Evolutionary conservation across 2,329 filamentous ascomycete genomes (phyloP), one percentile per base, ranked within the genome.

Genomic region (Rhynchosporium secalis): DNA sequence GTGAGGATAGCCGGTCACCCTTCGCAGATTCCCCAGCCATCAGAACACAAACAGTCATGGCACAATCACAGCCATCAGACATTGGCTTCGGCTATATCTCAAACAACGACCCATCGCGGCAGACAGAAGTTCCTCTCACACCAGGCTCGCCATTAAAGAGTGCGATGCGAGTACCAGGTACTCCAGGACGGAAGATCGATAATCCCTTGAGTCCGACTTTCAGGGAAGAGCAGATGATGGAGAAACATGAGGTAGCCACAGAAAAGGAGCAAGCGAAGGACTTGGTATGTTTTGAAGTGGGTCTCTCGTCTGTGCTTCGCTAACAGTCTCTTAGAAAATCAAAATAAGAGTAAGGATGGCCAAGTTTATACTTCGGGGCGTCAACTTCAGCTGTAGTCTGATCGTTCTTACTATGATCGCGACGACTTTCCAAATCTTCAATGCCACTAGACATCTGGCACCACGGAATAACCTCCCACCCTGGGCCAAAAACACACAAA

Each of bases 311-410:
- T 46, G 55, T 48, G 45, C 43, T 38, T 48, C 49, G 59, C 74
- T 81, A 75, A 81, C 75, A 66, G 72, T 70, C 75, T 70, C 69
- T 52, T 74, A 96, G 94, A 96, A 90, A 88, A 86, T 96, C 76
- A 98, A 97, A 80, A 88, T 88, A 41, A 86, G 92, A 69, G 93
- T 98, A 40, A 87, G 95, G 52, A 83, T 98, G 77, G 95, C 94
- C 70, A 99, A 99, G 80, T 88, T 98, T 71, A 86, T 96, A 66
- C 87, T 99, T n/a, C 89, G 95, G 68, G 89, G 92, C 61, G 90
- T 98, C 78, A 97, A 94, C 82, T 98, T 99, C 77, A 92, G 91
- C 76, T 99, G 95, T 81, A 94, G 91, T 76, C 83, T 98, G 64
- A 97, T 99, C 74, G 91, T 99, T 68, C 84, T 99, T 62, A 83